These are phyloP conservation scores for Trifolium subterraneum DNA, from an alignment of 306 rosid genomes.

Conservation along the genomic window DNA sequence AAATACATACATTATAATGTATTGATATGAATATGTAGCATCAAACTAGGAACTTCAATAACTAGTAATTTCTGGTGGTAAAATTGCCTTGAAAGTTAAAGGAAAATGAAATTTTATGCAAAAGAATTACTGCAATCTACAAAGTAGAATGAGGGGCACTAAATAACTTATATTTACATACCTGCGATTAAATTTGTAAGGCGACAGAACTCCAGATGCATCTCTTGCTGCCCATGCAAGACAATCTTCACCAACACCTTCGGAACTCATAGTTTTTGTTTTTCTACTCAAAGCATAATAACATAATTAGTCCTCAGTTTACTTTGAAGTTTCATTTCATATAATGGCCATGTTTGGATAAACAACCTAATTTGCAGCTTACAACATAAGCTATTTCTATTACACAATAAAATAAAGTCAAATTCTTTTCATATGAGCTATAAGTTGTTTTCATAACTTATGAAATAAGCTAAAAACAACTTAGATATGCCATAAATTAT, in stretches of 20 bases:
- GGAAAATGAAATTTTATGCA: neutral
- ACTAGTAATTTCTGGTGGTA: neutral
- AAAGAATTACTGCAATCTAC: neutral
- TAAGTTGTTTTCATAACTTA: no score
- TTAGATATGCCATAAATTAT: no score
- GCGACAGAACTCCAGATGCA: slow-evolving; percentile 68
- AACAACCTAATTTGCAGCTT: no score
- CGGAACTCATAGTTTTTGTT: slow-evolving; percentile 53
- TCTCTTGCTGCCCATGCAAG: slow-evolving; percentile 87
- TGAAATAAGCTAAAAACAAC: no score
- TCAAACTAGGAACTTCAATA: slow-evolving; percentile 8
- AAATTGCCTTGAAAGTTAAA: neutral
- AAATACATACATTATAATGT: neutral
- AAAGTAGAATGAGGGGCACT: slow-evolving; percentile 15
- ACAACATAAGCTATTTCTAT: no score
- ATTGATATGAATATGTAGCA: slow-evolving; percentile 6
- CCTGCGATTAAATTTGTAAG: slow-evolving; percentile 82
- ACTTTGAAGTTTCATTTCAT: slow-evolving; percentile 20
- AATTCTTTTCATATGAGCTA: no score
- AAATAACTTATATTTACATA: neutral
- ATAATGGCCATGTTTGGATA: neutral
- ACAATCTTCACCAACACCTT: slow-evolving; percentile 53
- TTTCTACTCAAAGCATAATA: slow-evolving; percentile 9
- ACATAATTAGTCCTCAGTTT: slow-evolving; percentile 24
- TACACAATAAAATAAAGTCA: no score